These are phyloP conservation scores for Claviceps monticola DNA, from an alignment of 2,329 filamentous ascomycete genomes.

Conservation along the genomic window DNA sequence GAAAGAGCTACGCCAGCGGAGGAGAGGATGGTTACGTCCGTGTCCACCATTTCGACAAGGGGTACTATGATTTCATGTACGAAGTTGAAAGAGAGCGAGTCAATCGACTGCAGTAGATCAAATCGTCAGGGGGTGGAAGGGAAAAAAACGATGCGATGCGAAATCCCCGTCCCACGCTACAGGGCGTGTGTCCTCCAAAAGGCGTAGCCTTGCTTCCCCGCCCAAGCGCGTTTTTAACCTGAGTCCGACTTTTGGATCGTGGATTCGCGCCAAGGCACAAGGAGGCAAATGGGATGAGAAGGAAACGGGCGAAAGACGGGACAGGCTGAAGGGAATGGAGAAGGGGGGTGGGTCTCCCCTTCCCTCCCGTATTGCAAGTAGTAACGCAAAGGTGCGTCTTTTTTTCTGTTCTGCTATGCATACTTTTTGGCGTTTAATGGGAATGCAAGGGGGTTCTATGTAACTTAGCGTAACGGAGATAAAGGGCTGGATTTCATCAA, in stretches of 20 bases:
- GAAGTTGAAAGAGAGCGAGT: conserved; percentile 83
- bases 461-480: too few species aligned
- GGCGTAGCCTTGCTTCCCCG: too few species aligned
- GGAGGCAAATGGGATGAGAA: too few species aligned
- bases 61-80: conserved; percentile 97
- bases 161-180: too few species aligned
- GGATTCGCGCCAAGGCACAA: too few species aligned
- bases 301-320: too few species aligned
- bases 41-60: conserved; percentile 96
- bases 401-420: conserved; percentile 26
- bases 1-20: conserved; percentile 85
- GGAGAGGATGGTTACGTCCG: conserved; percentile 98
- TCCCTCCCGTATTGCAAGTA: neutral
- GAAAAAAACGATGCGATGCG: neutral
- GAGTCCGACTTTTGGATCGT: too few species aligned
- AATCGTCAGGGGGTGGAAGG: neutral
- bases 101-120: conserved; percentile 28
- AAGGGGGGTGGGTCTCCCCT: neutral
- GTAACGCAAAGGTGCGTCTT: conserved; percentile 10
- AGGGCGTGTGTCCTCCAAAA: too few species aligned
- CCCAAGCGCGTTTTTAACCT: too few species aligned
- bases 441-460: neutral
- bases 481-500: too few species aligned
- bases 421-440: conserved; percentile 25
- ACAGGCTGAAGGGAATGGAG: neutral